phyloP scores from a whole-genome alignment of 2,329 filamentous ascomycete genomes.

The Leptographium galeiforme region DNA sequence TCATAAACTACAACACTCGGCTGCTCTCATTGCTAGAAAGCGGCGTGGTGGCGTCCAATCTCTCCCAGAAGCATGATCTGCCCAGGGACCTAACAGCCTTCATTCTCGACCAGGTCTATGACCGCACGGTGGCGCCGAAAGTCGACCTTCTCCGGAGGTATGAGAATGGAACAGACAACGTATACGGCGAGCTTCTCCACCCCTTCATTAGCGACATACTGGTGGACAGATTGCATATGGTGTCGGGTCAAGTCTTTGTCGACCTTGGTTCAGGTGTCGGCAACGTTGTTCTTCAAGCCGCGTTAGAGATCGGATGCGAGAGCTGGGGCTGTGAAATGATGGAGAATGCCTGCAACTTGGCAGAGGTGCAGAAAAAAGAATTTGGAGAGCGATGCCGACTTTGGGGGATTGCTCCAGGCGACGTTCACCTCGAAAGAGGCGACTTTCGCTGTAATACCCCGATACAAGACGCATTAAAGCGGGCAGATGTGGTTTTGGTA shows the following conservation, averaged over 20 bases:
- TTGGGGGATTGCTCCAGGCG: slow-evolving; percentile 75
- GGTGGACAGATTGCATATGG: slow-evolving; percentile 59
- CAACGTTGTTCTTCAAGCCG: slow-evolving; percentile 88
- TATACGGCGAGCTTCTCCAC: slow-evolving; percentile 85
- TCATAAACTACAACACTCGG: slow-evolving; percentile 65
- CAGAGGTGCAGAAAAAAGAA: slow-evolving; percentile 66
- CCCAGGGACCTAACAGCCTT: slow-evolving; percentile 62
- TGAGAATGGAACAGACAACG: slow-evolving; percentile 80
- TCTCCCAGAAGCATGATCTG: slow-evolving; percentile 56
- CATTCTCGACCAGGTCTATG: slow-evolving; percentile 78
- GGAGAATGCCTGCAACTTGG: slow-evolving; percentile 75
- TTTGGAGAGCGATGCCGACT: slow-evolving; percentile 74
- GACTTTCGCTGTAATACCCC: slow-evolving; percentile 66
- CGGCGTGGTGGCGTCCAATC: slow-evolving; percentile 58
- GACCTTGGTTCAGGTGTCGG: slow-evolving; percentile 93
- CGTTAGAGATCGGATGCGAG: slow-evolving; percentile 83
- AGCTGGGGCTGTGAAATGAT: slow-evolving; percentile 97
- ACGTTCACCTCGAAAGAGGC: slow-evolving; percentile 66
- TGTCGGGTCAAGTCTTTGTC: slow-evolving; percentile 75
- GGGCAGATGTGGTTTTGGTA: slow-evolving; percentile 88
- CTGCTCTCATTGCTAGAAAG: slow-evolving; percentile 52
- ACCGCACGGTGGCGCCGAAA: slow-evolving; percentile 79
- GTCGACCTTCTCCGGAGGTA: slow-evolving; percentile 77
- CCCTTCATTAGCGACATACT: slow-evolving; percentile 77
- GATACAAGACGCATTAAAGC: slow-evolving; percentile 61